Evolutionary conservation across 768 basidiomycete species (phyloP), one percentile per base, ranked within the genome.

Genomic region (Suillus ampliporus): DNA sequence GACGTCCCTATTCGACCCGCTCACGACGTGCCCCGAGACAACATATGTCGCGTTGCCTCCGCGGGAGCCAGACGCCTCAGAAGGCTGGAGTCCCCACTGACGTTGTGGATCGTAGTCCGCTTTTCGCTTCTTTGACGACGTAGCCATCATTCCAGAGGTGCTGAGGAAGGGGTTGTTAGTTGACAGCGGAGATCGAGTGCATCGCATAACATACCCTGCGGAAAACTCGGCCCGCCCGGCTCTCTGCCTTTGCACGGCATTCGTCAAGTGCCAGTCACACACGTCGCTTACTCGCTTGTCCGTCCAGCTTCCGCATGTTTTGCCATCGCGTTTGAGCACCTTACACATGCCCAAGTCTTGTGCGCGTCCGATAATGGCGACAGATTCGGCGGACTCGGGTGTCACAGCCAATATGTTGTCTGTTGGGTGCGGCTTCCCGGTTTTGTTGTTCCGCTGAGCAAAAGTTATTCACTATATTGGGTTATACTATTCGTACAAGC

Each of bases 221-320:
- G 92, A 84, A 68, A 98, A 97, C 76, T 99, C 97, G 1, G 97
- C 84, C 52, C 97, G 84, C 0, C 84, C 85, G 0, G 91, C 89
- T 10, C 95, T 82, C 17, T 84, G 81, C 23, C 87, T 79, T 74
- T 93, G 83, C 4, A 99, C 86, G 0, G 95, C 92, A 26, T 83
- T 82, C 64, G 94, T 89, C 44, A 98, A 74, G 77, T 99, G 97
- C 76, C 86, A 99, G 47, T 98, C 96, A 75, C 97, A 99, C 4
- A 92, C 89, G 21, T 92, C 89, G 72, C 87, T 84, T 69, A 91
- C 83, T 34, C 95, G 89, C 66, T 89, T 94, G 77, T 99, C 97
- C 56, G 89, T 93, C 97, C 97, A 99, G 59, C 87, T 84, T 10
- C 88, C 88, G 68, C 97, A 99, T 2, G 81, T 69, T 57, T 89